phyloP scores from a whole-genome alignment of 176 grass and related monocot genomes.

The Olyra latifolia region DNA sequence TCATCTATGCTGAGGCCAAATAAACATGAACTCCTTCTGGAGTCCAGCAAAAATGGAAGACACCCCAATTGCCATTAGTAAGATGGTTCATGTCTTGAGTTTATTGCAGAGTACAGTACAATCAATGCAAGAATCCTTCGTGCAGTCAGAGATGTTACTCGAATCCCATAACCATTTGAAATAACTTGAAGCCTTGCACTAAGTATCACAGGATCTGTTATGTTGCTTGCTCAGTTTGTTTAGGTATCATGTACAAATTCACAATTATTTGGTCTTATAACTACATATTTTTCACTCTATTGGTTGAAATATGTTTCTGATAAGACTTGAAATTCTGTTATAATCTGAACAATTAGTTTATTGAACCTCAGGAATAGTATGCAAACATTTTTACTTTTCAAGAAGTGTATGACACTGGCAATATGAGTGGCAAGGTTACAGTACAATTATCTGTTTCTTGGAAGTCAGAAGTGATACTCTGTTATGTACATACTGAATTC shows the following conservation, averaged over 20 bases:
- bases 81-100: not conserved
- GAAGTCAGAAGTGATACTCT: not conserved
- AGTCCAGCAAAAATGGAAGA: not conserved
- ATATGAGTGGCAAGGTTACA: not conserved
- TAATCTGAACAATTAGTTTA: not conserved
- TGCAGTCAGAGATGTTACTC: not conserved
- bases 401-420: no score
- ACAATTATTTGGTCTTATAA: not conserved
- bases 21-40: not conserved
- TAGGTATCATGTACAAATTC: not conserved
- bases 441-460: not conserved
- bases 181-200: not conserved
- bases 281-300: not conserved
- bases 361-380: not conserved
- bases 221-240: not conserved
- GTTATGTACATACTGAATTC: constrained; percentile 1
- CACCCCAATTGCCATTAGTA: not conserved
- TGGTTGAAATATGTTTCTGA: not conserved
- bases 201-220: not conserved
- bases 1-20: not conserved
- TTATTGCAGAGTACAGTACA: not conserved
- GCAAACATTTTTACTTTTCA: not conserved
- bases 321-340: not conserved
- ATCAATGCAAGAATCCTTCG: not conserved
- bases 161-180: not conserved